Percentiles rank a stretch among this genome's conserved stretches.
Conservation (phyloP, 2,329 filamentous ascomycete species). For the Chrysoporthe deuterocubensis region DNA sequence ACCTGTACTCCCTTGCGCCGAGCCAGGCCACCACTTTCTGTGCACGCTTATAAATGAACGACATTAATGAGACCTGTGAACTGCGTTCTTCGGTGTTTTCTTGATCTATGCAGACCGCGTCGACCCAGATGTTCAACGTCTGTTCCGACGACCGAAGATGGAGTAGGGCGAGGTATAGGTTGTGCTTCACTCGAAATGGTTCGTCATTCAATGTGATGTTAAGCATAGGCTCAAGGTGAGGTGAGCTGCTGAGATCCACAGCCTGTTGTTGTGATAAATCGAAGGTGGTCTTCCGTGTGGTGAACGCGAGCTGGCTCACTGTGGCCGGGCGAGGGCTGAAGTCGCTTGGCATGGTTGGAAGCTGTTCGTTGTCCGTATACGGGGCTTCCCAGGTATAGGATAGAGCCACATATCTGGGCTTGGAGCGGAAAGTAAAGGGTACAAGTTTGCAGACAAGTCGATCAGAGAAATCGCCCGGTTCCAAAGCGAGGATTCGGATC, state of each 20-base stretch:
- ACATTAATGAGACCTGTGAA: conserved; percentile 5
- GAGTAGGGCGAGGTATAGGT: background rate
- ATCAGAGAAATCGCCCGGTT: background rate
- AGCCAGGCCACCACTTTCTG: conserved; percentile 18
- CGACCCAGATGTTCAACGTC: background rate
- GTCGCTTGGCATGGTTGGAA: background rate
- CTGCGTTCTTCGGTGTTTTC: background rate
- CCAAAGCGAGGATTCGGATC: conserved; percentile 3
- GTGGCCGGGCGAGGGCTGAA: background rate
- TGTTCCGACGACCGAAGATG: background rate
- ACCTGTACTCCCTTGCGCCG: background rate
- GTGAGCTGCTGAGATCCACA: background rate
- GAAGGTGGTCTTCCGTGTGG: background rate
- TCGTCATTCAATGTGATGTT: background rate
- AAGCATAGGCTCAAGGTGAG: background rate
- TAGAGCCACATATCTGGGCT: background rate
- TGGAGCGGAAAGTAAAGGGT: background rate
- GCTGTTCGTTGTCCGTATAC: background rate
- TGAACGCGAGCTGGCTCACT: background rate
- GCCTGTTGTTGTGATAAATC: background rate
- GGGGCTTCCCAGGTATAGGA: background rate
- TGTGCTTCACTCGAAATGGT: background rate
- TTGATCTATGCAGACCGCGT: conserved; percentile 6
- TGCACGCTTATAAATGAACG: conserved; percentile 5
- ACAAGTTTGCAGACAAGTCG: background rate